Conservation (phyloP, 352 stramenopile species). For the Peronosclerospora sorghi region DNA sequence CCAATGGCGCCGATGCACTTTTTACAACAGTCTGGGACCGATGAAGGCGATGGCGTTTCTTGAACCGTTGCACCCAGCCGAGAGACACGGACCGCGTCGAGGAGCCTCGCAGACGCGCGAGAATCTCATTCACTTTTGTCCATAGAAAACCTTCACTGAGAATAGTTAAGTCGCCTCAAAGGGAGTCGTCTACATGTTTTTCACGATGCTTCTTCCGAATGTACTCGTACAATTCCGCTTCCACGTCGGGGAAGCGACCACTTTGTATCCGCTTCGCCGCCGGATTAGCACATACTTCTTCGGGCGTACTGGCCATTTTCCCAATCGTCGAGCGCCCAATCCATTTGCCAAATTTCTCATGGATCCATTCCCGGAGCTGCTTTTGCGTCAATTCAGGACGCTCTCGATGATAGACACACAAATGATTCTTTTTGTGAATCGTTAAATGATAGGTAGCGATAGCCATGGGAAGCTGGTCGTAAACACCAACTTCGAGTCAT, state of each 20-base stretch:
- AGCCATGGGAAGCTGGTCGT: too few species aligned
- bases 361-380: slow-evolving; percentile 28
- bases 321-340: slow-evolving; percentile 29
- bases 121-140: slow-evolving; percentile 29
- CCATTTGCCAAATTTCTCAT: slow-evolving; percentile 23
- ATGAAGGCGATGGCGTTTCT: slow-evolving; percentile 26
- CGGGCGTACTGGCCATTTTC: slow-evolving; percentile 18
- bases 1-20: not conserved
- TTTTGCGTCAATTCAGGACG: slow-evolving; percentile 24
- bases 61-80: slow-evolving; percentile 28
- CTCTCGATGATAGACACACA: slow-evolving; percentile 16
- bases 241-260: slow-evolving; percentile 28
- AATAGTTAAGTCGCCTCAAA: slow-evolving; percentile 2
- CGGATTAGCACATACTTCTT: slow-evolving; percentile 21
- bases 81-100: slow-evolving; percentile 15
- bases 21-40: slow-evolving; percentile 10
- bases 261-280: slow-evolving; percentile 21
- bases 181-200: not conserved
- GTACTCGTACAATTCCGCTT: slow-evolving; percentile 13
- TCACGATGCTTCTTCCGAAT: slow-evolving; percentile 7
- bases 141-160: slow-evolving; percentile 20
- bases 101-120: slow-evolving; percentile 8
- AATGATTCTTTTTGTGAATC: slow-evolving; percentile 28
- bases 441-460: slow-evolving; percentile 23
- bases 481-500: too few species aligned